phyloP scores from a whole-genome alignment of 306 rosid species.

The Benincasa hispida region DNA sequence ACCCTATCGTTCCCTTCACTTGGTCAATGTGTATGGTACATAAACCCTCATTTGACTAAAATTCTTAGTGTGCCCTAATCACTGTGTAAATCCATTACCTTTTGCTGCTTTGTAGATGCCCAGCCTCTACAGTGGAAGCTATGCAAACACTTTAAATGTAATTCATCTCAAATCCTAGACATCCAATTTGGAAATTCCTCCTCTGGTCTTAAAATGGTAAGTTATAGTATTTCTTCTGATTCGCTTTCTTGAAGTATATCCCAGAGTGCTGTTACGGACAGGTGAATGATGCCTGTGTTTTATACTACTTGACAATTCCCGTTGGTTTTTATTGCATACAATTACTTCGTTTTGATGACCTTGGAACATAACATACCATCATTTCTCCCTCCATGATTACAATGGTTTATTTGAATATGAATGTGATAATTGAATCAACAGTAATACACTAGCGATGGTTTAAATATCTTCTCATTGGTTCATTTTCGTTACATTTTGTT shows the following conservation, averaged over 20 bases:
- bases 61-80: not conserved
- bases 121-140: constrained; percentile 71
- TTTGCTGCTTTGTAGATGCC: constrained; percentile 31
- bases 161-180: constrained; percentile 53
- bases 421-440: not conserved
- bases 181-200: constrained; percentile 58
- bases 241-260: not conserved
- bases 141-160: constrained; percentile 51
- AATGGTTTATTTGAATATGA: not conserved
- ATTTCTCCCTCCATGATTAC: not conserved
- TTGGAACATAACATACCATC: not conserved
- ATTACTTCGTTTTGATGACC: not conserved
- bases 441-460: not conserved
- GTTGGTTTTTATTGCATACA: not conserved
- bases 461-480: not conserved
- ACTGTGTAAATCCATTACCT: not conserved
- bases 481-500: not conserved
- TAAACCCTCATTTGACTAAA: not conserved
- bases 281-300: not conserved
- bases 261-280: not conserved
- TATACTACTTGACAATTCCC: not conserved
- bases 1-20: not conserved
- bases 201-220: constrained; percentile 68
- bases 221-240: constrained; percentile 9
- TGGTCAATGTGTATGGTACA: not conserved